Base-by-base conservation (phyloP, 2,329 filamentous ascomycete genomes). In the Pseudogymnoascus sp. region DNA sequence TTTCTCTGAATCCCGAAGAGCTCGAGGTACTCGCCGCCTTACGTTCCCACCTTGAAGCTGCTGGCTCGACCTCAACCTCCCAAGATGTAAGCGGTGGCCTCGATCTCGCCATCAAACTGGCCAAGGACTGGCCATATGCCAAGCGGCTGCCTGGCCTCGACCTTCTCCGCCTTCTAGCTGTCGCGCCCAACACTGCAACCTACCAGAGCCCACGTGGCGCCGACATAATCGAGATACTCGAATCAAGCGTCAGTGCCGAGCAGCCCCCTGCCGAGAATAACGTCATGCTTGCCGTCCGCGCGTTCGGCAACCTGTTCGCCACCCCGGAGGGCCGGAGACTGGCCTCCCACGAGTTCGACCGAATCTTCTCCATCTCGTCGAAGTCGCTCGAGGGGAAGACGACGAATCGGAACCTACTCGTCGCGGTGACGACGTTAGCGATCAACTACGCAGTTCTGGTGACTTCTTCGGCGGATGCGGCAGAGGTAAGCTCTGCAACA, bases 131-230 rank as follows among this genome's bases (percentile, higher is more conserved):
- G 95, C 89, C 93, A 2, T 86, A 89, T 61, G 81, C 86, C 11
- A 89, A 91, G 68, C 88, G 92, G 53, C 82, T 99, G 0, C 90
- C 95, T 0, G 90, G 87, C 11, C 83, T 99, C 0, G 95, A 98
- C 73, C 80, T 98, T 1, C 81, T 98, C 4, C 90, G 95, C n/a
- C 86, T 96, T 59, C 80, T 95, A 28, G 88, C 90, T 1, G 85
- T 87, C 0, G 85, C 84, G 4, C 84, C 90, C 0, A 76, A 83
- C 1, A 84, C 86, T n/a, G 88, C 90, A 1, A 81, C 82, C 6
- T 84, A 84, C 60, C 77, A 77, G 0, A 81, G 84, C 60, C 76
- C 81, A 0, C 75, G 78, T 2, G 77, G 81, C 31, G 78, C 78
- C 2, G 87, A 84, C 37, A 77, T 93, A n/a, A 74, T 89, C 3